Percentiles rank a stretch among this genome's conserved stretches.
Evolutionary conservation across 116 monocot species (phyloP).

Genomic region (Posidonia oceanica): DNA sequence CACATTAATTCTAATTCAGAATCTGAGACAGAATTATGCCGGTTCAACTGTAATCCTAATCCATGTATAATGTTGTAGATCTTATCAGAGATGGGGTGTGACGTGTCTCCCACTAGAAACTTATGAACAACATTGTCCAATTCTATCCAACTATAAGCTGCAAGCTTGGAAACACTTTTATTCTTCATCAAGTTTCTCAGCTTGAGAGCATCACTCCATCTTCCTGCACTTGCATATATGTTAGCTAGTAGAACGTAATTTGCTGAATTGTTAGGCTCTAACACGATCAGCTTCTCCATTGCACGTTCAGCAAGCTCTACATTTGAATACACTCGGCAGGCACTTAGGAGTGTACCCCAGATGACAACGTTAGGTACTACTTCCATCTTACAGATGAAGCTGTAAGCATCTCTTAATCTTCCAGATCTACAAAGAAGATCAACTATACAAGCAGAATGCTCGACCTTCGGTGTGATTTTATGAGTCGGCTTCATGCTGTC

Average conservation of each 20-base stretch:
- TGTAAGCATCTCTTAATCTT: constrained; percentile 53
- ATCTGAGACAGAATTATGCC: not conserved
- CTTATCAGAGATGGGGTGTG: constrained; percentile 54
- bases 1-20: not conserved
- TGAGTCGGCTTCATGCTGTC: constrained; percentile 38
- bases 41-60: constrained; percentile 45
- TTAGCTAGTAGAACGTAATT: constrained; percentile 78
- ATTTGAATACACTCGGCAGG: constrained; percentile 42
- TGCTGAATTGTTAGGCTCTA: constrained; percentile 77
- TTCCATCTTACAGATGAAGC: constrained; percentile 61
- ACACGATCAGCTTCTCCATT: constrained; percentile 34
- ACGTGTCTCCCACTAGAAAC: constrained; percentile 61
- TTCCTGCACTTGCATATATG: constrained; percentile 56
- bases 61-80: constrained; percentile 40
- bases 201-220: constrained; percentile 59
- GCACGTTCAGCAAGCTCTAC: constrained; percentile 59
- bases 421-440: constrained; percentile 73
- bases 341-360: constrained; percentile 74
- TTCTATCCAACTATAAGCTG: constrained; percentile 90
- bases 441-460: constrained; percentile 73
- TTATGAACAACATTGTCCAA: constrained; percentile 48
- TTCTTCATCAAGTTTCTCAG: constrained; percentile 62
- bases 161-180: constrained; percentile 53
- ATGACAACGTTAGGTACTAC: constrained; percentile 58
- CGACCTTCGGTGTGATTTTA: constrained; percentile 46